Evolutionary conservation across 202 grass and related monocot genomes (phyloP).

Genomic region (Tripidium arundinaceum): DNA sequence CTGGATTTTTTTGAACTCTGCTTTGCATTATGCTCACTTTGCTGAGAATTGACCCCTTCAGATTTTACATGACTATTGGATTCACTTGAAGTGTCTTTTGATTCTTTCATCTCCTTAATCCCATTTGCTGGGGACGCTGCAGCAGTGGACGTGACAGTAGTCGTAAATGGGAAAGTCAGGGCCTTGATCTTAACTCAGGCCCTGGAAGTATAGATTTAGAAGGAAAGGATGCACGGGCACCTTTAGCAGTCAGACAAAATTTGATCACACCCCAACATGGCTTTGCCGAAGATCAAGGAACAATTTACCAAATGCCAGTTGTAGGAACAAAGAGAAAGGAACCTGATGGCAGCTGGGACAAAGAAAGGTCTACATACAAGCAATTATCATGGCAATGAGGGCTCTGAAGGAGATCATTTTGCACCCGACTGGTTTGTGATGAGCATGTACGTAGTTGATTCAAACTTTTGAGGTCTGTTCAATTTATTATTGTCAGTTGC

Average conservation of each 20-base stretch:
- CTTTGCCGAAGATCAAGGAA: constrained; percentile 63
- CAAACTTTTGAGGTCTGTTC: not conserved
- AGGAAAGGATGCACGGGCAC: constrained; percentile 58
- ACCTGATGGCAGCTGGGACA: constrained; percentile 78
- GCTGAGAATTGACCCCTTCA: constrained; percentile 13
- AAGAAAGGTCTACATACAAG: constrained; percentile 69
- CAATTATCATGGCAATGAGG: constrained; percentile 72
- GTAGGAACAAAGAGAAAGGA: constrained; percentile 84
- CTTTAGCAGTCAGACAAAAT: constrained; percentile 62
- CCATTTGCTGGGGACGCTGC: constrained; percentile 1
- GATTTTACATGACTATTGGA: constrained; percentile 28
- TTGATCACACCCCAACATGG: constrained; percentile 46
- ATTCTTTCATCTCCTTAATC: constrained; percentile 24
- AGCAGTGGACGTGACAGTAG: constrained; percentile 56
- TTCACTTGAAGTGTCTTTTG: constrained; percentile 42
- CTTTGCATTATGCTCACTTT: constrained; percentile 30
- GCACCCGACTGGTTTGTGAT: constrained; percentile 27
- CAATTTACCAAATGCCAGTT: constrained; percentile 62
- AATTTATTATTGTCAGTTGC: constrained; percentile 1
- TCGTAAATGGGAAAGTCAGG: constrained; percentile 67
- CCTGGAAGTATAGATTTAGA: constrained; percentile 67
- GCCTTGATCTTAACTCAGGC: constrained; percentile 88
- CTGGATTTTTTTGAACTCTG: constrained; percentile 36
- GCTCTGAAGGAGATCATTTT: not conserved
- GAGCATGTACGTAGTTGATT: constrained; percentile 21